Evolutionary conservation across 768 basidiomycete species (phyloP).

Genomic region (Dendrothele bispora): DNA sequence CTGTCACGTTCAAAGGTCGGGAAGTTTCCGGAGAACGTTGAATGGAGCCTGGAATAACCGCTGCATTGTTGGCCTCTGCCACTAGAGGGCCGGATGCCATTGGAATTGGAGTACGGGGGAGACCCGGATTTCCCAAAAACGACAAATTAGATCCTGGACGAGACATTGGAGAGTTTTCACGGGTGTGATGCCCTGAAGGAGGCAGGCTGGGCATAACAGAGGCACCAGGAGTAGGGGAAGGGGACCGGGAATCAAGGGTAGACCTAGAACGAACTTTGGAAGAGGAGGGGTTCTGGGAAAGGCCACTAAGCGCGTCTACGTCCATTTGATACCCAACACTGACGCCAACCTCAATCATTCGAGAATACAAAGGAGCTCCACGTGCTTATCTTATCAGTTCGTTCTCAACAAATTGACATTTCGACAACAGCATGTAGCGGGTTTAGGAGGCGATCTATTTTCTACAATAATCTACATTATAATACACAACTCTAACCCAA

Average conservation of each 20-base stretch:
- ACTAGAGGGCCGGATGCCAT: constrained; percentile 43
- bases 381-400: constrained; percentile 5
- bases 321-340: background rate
- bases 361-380: background rate
- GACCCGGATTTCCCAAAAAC: background rate
- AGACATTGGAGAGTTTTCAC: constrained; percentile 7
- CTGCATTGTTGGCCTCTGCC: constrained; percentile 20
- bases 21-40: constrained; percentile 34
- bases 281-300: background rate
- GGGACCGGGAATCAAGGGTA: background rate
- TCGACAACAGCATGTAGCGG: too few species aligned
- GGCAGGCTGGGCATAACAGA: background rate
- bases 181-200: constrained; percentile 2
- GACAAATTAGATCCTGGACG: constrained; percentile 7
- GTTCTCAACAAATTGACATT: too few species aligned
- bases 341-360: background rate
- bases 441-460: too few species aligned
- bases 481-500: too few species aligned
- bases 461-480: too few species aligned
- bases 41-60: constrained; percentile 19
- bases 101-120: constrained; percentile 30
- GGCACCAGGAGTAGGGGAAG: background rate
- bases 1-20: constrained; percentile 89
- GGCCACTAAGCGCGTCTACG: background rate
- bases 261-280: background rate